These are phyloP conservation scores for Cyberlindnera amylophila DNA, from an alignment of 805 yeast genomes.

Conservation along the genomic window DNA sequence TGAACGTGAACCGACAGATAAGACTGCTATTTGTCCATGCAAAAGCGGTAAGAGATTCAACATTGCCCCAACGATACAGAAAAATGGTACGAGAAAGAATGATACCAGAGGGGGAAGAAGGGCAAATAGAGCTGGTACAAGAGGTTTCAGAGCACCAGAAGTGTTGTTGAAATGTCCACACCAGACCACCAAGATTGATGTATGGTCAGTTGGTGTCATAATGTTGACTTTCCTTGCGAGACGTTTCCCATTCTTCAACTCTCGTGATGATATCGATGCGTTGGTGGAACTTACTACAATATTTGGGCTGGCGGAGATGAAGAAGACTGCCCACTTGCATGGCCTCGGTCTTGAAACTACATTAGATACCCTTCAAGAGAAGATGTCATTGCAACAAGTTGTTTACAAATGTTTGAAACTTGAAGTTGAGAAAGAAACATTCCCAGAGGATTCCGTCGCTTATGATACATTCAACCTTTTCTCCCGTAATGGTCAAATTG, in stretches of 20 bases:
- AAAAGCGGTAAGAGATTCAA: constrained; percentile 25
- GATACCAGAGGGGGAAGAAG: constrained; percentile 86
- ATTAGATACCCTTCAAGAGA: constrained; percentile 43
- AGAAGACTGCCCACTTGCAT: constrained; percentile 76
- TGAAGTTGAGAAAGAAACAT: constrained; percentile 54
- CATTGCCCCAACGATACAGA: constrained; percentile 23
- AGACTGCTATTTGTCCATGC: constrained; percentile 50
- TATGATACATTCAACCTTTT: constrained; percentile 52
- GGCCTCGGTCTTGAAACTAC: constrained; percentile 81
- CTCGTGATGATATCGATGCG: constrained; percentile 92
- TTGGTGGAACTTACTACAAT: constrained; percentile 76
- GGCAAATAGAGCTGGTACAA: constrained; percentile 94
- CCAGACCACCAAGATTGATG: constrained; percentile 66
- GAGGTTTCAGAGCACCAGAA: constrained; percentile 86
- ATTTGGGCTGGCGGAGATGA: constrained; percentile 72
- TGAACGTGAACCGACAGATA: constrained; percentile 8
- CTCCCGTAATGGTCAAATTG: constrained; percentile 11
- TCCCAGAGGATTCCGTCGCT: constrained; percentile 71
- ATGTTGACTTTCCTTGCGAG: constrained; percentile 71
- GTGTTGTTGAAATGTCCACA: constrained; percentile 48
- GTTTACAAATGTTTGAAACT: constrained; percentile 38
- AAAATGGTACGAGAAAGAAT: constrained; percentile 73
- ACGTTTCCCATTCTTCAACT: constrained; percentile 90
- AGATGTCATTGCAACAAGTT: constrained; percentile 27
- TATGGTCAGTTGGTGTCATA: constrained; percentile 81